Percentiles rank a stretch among this genome's conserved stretches.
Evolutionary conservation across 1,284 basidiomycete genomes (phyloP).

Genomic region (Salmacisia buchloeana): DNA sequence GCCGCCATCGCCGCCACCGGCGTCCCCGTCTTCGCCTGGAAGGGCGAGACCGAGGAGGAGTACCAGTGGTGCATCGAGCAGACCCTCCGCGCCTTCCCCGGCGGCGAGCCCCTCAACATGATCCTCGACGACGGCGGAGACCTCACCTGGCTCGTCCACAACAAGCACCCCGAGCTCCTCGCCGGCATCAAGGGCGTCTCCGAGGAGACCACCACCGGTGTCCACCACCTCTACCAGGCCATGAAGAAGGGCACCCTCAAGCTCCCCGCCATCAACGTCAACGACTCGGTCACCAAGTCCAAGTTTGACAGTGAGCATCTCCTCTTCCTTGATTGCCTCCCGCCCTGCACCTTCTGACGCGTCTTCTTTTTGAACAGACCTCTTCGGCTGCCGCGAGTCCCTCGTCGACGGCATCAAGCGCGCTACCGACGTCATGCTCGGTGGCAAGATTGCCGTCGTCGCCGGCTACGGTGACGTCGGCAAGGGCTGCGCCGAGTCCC

Average conservation of each 20-base stretch:
- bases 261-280: conserved; percentile 97
- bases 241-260: conserved; percentile 93
- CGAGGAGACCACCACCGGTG: conserved; percentile 99
- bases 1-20: conserved; percentile 97
- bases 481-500: conserved; percentile 97
- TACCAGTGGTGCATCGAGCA: conserved; percentile 94
- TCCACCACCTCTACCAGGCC: conserved; percentile 97
- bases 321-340: background rate
- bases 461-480: conserved; percentile 99
- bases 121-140: conserved; percentile 99
- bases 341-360: no score
- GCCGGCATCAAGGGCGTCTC: conserved; percentile 70
- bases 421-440: conserved; percentile 99
- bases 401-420: conserved; percentile 99
- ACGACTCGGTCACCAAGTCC: conserved; percentile 95
- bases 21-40: conserved; percentile 98
- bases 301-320: conserved; percentile 70
- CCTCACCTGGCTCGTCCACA: conserved; percentile 87
- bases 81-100: conserved; percentile 73
- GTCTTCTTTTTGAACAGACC: conserved; percentile 54
- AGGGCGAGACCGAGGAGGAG: conserved; percentile 99
- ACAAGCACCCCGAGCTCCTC: conserved; percentile 60
- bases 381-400: conserved; percentile 97
- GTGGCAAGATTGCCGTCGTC: conserved; percentile 97
- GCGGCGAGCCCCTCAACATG: conserved; percentile 86